These are phyloP conservation scores for Coniochaeta sp. DNA, from an alignment of 2,329 filamentous ascomycete genomes.

Conservation along the genomic window DNA sequence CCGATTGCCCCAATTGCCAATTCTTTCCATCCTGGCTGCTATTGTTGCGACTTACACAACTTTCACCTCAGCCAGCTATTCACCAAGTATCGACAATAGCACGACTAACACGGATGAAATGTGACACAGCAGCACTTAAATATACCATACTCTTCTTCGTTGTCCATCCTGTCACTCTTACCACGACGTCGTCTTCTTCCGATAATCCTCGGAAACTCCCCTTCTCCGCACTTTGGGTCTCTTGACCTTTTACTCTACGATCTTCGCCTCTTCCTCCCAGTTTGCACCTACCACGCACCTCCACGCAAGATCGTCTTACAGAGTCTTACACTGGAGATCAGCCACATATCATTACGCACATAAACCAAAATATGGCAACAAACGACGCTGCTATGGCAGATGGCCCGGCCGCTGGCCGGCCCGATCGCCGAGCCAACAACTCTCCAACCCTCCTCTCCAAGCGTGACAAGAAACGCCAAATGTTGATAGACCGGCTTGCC, in stretches of 20 bases:
- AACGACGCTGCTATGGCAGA: slow-evolving; percentile 13
- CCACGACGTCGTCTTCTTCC: neutral
- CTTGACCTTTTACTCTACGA: neutral
- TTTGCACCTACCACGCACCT: neutral
- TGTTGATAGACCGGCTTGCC: slow-evolving; percentile 70
- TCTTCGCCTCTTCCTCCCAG: neutral
- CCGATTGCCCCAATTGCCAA: neutral
- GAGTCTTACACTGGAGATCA: neutral
- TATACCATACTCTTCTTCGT: neutral
- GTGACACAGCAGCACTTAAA: neutral
- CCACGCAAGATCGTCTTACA: neutral
- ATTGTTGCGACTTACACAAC: slow-evolving; percentile 2
- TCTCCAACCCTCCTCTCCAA: slow-evolving; percentile 54
- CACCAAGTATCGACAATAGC: neutral
- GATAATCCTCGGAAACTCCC: neutral
- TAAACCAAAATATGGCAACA: slow-evolving; percentile 13
- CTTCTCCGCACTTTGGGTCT: neutral
- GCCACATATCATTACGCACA: neutral
- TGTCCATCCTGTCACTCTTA: neutral
- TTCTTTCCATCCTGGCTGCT: neutral
- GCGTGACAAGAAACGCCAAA: slow-evolving; percentile 81
- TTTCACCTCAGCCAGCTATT: neutral
- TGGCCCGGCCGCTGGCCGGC: slow-evolving; percentile 8
- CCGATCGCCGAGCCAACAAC: slow-evolving; percentile 17
- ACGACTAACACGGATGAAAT: neutral